Evolutionary conservation across 1,284 basidiomycete genomes (phyloP).

Genomic region (Clitocybe nebularis): DNA sequence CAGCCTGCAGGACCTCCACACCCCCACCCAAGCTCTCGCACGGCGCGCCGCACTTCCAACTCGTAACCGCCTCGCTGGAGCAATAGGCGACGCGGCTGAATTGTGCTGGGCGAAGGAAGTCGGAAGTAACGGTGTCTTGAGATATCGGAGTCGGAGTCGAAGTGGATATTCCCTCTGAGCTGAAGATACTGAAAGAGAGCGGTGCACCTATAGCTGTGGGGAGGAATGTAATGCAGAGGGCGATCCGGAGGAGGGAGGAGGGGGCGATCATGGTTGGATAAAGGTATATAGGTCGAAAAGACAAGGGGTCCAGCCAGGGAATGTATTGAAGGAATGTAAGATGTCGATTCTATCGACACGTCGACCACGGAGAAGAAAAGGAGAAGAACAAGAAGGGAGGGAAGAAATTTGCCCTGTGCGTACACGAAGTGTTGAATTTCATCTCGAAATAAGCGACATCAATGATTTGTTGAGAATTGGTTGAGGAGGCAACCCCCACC

Average conservation of each 20-base stretch:
- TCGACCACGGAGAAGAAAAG: conserved; percentile 1
- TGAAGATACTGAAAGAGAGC: conserved; percentile 4
- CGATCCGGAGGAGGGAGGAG: conserved; percentile 1
- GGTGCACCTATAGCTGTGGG: not conserved
- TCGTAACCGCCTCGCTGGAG: conserved; percentile 26
- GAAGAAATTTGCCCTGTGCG: not conserved
- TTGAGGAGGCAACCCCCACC: no score
- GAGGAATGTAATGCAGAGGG: conserved; percentile 5
- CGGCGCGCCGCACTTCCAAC: conserved; percentile 33
- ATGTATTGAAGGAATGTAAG: conserved; percentile 1
- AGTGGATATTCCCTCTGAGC: not conserved
- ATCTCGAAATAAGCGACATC: no score
- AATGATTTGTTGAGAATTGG: no score
- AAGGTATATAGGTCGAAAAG: no score
- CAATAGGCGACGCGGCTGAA: conserved; percentile 42
- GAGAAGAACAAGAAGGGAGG: not conserved
- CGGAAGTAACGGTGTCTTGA: not conserved
- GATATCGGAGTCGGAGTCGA: conserved; percentile 4
- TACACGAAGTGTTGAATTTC: no score
- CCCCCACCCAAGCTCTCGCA: conserved; percentile 28
- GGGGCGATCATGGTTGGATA: conserved; percentile 3
- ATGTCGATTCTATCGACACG: conserved; percentile 10
- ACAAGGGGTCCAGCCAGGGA: not conserved
- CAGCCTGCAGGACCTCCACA: conserved; percentile 31
- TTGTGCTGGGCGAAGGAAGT: conserved; percentile 32